Percentiles rank a stretch among this genome's conserved stretches.
Evolutionary conservation across 352 stramenopile genomes (phyloP).

Genomic region (Phytophthora tentaculata): DNA sequence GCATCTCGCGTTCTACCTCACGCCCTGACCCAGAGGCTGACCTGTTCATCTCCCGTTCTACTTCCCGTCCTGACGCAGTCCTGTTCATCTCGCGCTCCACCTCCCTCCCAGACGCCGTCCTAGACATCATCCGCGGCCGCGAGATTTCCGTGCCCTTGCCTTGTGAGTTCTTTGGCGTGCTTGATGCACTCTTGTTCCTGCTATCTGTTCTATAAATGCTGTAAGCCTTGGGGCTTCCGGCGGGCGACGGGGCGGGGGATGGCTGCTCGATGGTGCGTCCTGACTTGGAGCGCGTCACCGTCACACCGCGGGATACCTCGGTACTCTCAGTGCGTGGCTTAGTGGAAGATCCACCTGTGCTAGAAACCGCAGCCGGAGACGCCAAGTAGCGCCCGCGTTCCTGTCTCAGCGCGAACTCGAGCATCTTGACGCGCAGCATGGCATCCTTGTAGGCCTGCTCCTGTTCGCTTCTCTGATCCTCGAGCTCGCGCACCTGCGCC

Average conservation of each 20-base stretch:
- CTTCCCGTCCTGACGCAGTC: slow-evolving; percentile 40
- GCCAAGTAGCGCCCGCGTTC: slow-evolving; percentile 82
- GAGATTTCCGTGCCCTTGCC: slow-evolving; percentile 80
- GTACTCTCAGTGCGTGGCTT: slow-evolving; percentile 39
- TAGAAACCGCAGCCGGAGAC: slow-evolving; percentile 70
- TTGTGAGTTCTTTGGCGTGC: slow-evolving; percentile 43
- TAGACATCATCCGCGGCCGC: slow-evolving; percentile 74
- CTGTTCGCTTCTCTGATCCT: slow-evolving; percentile 75
- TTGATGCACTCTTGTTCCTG: slow-evolving; percentile 43
- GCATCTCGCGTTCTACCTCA: slow-evolving; percentile 45
- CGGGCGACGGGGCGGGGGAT: slow-evolving; percentile 46
- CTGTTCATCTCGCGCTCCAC: slow-evolving; percentile 40
- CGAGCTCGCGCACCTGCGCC: slow-evolving; percentile 78
- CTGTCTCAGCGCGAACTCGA: slow-evolving; percentile 86
- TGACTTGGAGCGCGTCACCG: slow-evolving; percentile 63
- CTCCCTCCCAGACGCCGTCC: slow-evolving; percentile 51
- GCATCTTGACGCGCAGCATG: slow-evolving; percentile 89
- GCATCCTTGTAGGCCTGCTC: slow-evolving; percentile 88
- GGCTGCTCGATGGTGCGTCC: slow-evolving; percentile 45
- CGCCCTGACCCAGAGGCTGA: slow-evolving; percentile 43
- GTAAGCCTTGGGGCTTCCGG: slow-evolving; percentile 40
- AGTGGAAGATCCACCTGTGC: slow-evolving; percentile 29
- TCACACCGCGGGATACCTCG: slow-evolving; percentile 60
- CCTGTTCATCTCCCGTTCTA: slow-evolving; percentile 62
- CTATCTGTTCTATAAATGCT: slow-evolving; percentile 77